Evolutionary conservation across 768 basidiomycete genomes (phyloP), one percentile per base, ranked within the genome.

Genomic region (Termitomyces sp.): DNA sequence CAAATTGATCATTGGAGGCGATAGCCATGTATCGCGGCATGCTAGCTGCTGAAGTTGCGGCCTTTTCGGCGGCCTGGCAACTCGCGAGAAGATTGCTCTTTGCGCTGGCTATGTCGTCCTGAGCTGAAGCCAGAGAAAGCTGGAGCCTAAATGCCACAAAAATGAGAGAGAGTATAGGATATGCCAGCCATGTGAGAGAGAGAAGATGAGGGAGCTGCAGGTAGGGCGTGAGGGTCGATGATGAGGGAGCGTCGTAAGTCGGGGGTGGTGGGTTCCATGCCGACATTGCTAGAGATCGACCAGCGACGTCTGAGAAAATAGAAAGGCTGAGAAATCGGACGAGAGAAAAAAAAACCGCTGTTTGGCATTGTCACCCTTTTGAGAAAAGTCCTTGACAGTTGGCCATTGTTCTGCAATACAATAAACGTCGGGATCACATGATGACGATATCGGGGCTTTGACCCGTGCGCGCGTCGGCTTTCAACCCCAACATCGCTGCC

Each of bases 121-220:
- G 78, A 3, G 92, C 83, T 12, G 87, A 79, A 21, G 76, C 76
- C 5, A 88, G 79, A 24, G 93, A 91, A 11, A 89, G 67, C 57
- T 86, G 80, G 38, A 97, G 79, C 53, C 91, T 82, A 65, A 93
- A 92, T 34, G 87, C 87, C 68, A 95, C 82, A 65, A 98, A 90
- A 60, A 93, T 68, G 55, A 98, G 83, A 24, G 93, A 95, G 41
- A 96, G 73, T 28, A 97, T 85, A 32, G 93, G 93, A 60, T 92
- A 93, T 9, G 93, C 91, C 38, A 98, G 87, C 87, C 93, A 90
- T 66, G 90, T 80, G 12, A 96, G 81, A 22, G 93, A 92, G 30
- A 96, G 80, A 45, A 93, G 78, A 64, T 95, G 85, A 28, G 84
- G 77, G 35, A 94, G 86, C 60, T 84, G 78, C 47, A 98, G 85